Base-by-base conservation (phyloP, 176 grass and related monocot species). In the Alopecurus myosuroides region DNA sequence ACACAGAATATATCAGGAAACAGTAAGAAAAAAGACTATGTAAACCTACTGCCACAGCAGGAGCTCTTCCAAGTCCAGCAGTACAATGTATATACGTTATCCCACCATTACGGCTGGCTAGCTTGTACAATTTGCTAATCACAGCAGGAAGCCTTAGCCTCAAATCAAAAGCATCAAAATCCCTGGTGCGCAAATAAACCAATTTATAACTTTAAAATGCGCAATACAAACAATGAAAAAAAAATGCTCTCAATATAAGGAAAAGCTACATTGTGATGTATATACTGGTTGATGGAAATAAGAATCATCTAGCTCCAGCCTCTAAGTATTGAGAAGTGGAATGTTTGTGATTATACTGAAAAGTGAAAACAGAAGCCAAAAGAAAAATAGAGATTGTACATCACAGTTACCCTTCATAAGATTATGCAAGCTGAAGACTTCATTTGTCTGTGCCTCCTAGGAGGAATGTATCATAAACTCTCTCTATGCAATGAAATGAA, bases 91-190 rank as follows among this genome's bases (percentile, higher is more conserved):
- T 90, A 68, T 99, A 99, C 57, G 97, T 92, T 42, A 99, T 86
- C 44, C 97, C 94, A 77, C 94, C 91, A 66, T 96, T 99, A 36
- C 7, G 56, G 33, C 86, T 92, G 72, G 92, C 40, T 78, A 92
- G 86, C 86, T 96, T 92, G 88, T 94, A 80, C 85, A 99, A 52
- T 94, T 89, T 94, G 94, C 93, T 91, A 86, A 99, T 64, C 77
- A 96, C 97, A 79, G 86, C 86, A 84, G 97, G 97, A 90, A 99
- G 94, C 86, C 97, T 96, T 90, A 92, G 75, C 83, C 97, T 89
- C 88, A 99, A 87, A 96, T 99, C 91, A 85, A 99, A 96, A 85
- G 88, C 94, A 99, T 99, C 97, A 91, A 99, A 99, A 94, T 99
- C 97, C 89, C 93, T 99, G 87, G 45, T 74, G 42, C n/a, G n/a